These are phyloP conservation scores for Cercospora sp. DNA, from an alignment of 2,329 filamentous ascomycete species.

Conservation along the genomic window DNA sequence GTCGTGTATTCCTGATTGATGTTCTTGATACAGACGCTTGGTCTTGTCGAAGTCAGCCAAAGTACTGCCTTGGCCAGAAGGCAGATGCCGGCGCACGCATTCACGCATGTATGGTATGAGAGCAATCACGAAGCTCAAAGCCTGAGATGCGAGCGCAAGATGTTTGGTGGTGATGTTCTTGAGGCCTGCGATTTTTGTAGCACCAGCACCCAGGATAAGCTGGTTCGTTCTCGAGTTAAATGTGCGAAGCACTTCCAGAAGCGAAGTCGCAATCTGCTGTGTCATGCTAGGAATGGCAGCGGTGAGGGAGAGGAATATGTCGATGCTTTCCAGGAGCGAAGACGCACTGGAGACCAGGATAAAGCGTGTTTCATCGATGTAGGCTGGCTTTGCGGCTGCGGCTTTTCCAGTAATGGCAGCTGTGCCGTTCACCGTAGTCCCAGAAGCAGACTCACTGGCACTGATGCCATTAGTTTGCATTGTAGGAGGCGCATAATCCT, in stretches of 20 bases:
- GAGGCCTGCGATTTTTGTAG: slow-evolving; percentile 81
- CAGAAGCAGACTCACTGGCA: slow-evolving; percentile 15
- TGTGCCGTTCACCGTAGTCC: slow-evolving; percentile 24
- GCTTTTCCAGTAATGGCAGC: slow-evolving; percentile 21
- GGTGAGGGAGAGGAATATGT: slow-evolving; percentile 79
- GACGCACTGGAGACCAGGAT: slow-evolving; percentile 83
- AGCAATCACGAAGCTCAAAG: slow-evolving; percentile 81
- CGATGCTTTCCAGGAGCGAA: slow-evolving; percentile 76
- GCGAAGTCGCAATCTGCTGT: slow-evolving; percentile 72
- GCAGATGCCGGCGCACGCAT: slow-evolving; percentile 76
- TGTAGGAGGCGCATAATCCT: slow-evolving; percentile 34
- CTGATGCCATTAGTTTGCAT: slow-evolving; percentile 36
- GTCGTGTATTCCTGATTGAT: slow-evolving; percentile 86
- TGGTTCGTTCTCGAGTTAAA: slow-evolving; percentile 98
- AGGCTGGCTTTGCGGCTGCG: slow-evolving; percentile 51
- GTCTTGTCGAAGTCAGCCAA: slow-evolving; percentile 87
- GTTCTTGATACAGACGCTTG: slow-evolving; percentile 79
- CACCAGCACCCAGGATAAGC: slow-evolving; percentile 90
- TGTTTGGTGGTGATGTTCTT: slow-evolving; percentile 98
- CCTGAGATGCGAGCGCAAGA: slow-evolving; percentile 85
- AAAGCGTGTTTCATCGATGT: slow-evolving; percentile 81
- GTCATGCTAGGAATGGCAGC: slow-evolving; percentile 87
- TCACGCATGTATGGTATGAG: slow-evolving; percentile 89
- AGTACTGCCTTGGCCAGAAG: slow-evolving; percentile 52
- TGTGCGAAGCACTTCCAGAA: slow-evolving; percentile 83